A percentile compares a stretch with the other conserved stretches of the same genome.
phyloP scores from a whole-genome alignment of 768 basidiomycete genomes.

The Tylopilus balloui region DNA sequence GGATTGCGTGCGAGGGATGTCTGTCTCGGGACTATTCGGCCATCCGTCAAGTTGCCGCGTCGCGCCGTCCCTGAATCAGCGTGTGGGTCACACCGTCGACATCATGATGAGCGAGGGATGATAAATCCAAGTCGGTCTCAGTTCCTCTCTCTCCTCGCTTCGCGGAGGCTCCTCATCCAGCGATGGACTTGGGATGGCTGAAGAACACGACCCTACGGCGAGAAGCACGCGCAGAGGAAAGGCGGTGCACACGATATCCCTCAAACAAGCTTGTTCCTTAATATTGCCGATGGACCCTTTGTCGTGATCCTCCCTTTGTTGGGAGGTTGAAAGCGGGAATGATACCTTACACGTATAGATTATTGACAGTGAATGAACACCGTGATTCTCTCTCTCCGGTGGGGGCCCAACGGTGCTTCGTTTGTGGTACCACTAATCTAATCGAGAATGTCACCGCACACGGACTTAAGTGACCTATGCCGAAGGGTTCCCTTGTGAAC shows the following conservation, averaged over 20 bases:
- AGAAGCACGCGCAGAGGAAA: not conserved
- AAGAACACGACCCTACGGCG: not conserved
- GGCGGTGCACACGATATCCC: slow-evolving; percentile 4
- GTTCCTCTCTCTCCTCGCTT: slow-evolving; percentile 17
- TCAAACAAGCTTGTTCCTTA: not conserved
- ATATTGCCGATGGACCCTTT: not conserved
- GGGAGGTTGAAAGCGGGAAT: not conserved
- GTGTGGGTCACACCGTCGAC: not conserved
- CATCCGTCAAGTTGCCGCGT: slow-evolving; percentile 1
- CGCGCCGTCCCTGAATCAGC: not conserved
- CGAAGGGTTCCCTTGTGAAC: not conserved
- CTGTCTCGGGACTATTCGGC: slow-evolving; percentile 8
- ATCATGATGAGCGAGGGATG: slow-evolving; percentile 14
- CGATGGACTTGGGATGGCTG: not conserved
- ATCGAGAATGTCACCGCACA: slow-evolving; percentile 4
- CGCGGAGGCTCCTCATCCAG: slow-evolving; percentile 15
- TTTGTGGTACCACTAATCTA: not conserved
- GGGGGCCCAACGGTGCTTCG: no score
- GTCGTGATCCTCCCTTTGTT: not conserved
- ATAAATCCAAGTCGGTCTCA: not conserved
- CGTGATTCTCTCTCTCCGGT: slow-evolving; percentile 1
- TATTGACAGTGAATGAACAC: not conserved
- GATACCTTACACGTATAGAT: not conserved
- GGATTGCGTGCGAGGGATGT: not conserved
- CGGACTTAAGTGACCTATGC: slow-evolving; percentile 11